Base-by-base conservation (phyloP, 2,329 filamentous ascomycete genomes). In the Talaromyces sp. region DNA sequence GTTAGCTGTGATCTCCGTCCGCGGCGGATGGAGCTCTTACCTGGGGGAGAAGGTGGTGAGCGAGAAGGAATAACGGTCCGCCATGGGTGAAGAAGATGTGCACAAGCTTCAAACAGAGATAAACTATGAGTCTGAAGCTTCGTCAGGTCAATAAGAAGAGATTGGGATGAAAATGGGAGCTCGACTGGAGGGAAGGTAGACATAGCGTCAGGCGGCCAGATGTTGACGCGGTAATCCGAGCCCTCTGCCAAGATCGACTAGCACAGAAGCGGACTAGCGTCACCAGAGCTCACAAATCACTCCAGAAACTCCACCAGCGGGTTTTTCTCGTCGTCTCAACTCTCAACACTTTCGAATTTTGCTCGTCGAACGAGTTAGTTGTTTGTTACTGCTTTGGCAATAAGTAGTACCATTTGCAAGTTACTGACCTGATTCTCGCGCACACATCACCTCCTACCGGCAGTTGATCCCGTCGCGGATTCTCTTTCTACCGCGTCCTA, bases 31-130 rank as follows among this genome's bases (percentile, higher is more conserved):
- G 63, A 68, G 67, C 66, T 74, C 86, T 79, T 87, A 95, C 94
- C 93, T 99, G 77, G 94, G 94, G 73, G 94, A 97, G 88, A 99
- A 99, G 66, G 94, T 99, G 66, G 94, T 99, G 76, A 99, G 85
- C 62, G 94, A 99, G 87, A 99, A 99, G 59, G 93, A 97, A 80
- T 99, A 99, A 83, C 94, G 86, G 80, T 99, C 94, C 74, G 94
- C 93, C 93, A 99, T 99, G 75, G 67, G 81, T 72, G 65, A 61
- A 62, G 60, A 17, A 55, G 62, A 56, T 57, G 63, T 61, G 27
- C 57, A 62, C 52, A 58, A 65, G 62, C 65, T 69, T 59, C 35
- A 53, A 54, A 21, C 51, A 21, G 31, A 29, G 24, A 27, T n/a
- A 27, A 52, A 29, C 9, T 52, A 26, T 10, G 24, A 52, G 14